These are phyloP conservation scores for Phytophthora parvispora DNA, from an alignment of 352 stramenopile genomes.

Conservation along the genomic window DNA sequence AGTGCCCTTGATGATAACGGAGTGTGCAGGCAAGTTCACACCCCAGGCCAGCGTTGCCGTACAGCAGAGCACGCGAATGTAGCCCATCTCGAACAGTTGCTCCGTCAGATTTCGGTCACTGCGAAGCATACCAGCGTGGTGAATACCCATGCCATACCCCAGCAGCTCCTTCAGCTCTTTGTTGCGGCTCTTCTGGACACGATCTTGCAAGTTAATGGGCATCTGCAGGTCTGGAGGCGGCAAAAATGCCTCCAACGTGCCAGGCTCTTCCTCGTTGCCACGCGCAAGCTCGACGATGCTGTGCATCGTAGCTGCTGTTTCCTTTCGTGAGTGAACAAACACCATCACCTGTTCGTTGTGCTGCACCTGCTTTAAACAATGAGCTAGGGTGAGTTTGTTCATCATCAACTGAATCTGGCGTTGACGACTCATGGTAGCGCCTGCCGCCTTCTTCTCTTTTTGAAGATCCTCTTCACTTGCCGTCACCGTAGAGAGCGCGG, in stretches of 20 bases:
- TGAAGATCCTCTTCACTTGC: slow-evolving; percentile 57
- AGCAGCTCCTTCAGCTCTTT: slow-evolving; percentile 97
- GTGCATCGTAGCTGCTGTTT: slow-evolving; percentile 96
- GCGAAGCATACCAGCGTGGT: slow-evolving; percentile 99
- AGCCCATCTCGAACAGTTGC: slow-evolving; percentile 97
- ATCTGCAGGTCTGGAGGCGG: slow-evolving; percentile 68
- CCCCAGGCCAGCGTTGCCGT: slow-evolving; percentile 99
- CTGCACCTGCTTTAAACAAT: slow-evolving; percentile 76
- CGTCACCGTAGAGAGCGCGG: slow-evolving; percentile 54
- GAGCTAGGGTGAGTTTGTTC: slow-evolving; percentile 85
- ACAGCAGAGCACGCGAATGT: slow-evolving; percentile 98
- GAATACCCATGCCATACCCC: slow-evolving; percentile 96
- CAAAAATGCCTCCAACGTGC: slow-evolving; percentile 66
- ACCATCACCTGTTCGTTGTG: slow-evolving; percentile 97
- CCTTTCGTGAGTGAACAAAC: slow-evolving; percentile 99
- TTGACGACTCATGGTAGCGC: slow-evolving; percentile 62
- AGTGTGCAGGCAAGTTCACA: slow-evolving; percentile 99
- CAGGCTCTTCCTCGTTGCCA: slow-evolving; percentile 67
- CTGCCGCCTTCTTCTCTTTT: slow-evolving; percentile 48
- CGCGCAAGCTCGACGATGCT: slow-evolving; percentile 93
- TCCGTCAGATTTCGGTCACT: slow-evolving; percentile 97
- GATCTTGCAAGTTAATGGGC: slow-evolving; percentile 63
- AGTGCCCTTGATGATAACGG: slow-evolving; percentile 99
- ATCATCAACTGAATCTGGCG: slow-evolving; percentile 83
- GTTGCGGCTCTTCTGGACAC: slow-evolving; percentile 96